Evolutionary conservation across 2,329 filamentous ascomycete species (phyloP).

Genomic region (Fusarium scirpi): DNA sequence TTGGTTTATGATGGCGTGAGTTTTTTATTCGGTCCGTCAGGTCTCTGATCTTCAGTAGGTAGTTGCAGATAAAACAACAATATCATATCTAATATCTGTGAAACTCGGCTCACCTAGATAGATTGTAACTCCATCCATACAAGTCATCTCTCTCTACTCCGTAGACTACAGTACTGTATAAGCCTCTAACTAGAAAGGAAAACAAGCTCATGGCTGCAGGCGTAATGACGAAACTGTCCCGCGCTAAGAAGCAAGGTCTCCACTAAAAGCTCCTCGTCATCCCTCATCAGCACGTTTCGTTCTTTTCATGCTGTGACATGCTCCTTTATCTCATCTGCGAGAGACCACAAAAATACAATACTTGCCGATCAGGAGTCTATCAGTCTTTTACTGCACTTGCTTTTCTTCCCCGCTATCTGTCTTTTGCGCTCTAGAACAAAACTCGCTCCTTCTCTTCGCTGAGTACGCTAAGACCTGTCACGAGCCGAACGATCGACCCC

Average conservation of each 20-base stretch:
- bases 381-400: neutral
- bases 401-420: neutral
- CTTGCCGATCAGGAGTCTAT: slow-evolving; percentile 17
- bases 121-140: neutral
- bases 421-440: neutral
- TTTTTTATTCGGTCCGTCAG: neutral
- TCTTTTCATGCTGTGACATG: slow-evolving; percentile 20
- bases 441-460: slow-evolving; percentile 5
- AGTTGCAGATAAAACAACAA: neutral
- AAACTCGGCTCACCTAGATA: neutral
- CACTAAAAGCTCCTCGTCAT: slow-evolving; percentile 41
- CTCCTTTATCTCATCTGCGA: slow-evolving; percentile 31
- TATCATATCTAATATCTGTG: neutral
- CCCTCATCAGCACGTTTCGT: slow-evolving; percentile 36
- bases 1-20: neutral
- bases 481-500: slow-evolving; percentile 25
- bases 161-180: neutral
- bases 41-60: neutral
- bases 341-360: slow-evolving; percentile 32
- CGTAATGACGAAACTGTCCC: slow-evolving; percentile 39
- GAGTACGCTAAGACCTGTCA: slow-evolving; percentile 1
- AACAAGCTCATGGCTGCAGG: slow-evolving; percentile 41
- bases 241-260: slow-evolving; percentile 27
- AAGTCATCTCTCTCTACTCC: neutral
- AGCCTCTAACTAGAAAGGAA: slow-evolving; percentile 27